Conservation (phyloP, 345 rosid species). For the Excoecaria agallocha region DNA sequence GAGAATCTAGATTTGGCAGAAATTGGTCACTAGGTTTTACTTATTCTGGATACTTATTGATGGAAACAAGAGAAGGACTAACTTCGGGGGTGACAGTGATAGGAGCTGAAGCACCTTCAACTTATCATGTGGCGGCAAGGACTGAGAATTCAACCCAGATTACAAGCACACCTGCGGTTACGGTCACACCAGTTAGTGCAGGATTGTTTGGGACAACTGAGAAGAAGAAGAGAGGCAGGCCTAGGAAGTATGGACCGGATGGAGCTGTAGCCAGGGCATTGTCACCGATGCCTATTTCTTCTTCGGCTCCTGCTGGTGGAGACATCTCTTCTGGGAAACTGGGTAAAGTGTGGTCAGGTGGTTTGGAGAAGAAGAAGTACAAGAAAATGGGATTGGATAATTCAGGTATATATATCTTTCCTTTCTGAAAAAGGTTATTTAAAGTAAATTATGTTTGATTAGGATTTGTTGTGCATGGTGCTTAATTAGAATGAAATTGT, state of each 20-base stretch:
- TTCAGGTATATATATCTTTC: conserved; percentile 38
- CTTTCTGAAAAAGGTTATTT: conserved; percentile 6
- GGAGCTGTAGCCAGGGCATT: conserved; percentile 46
- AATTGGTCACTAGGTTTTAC: conserved; percentile 2
- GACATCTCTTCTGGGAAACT: conserved; percentile 44
- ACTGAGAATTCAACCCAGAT: conserved; percentile 49
- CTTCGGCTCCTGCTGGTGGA: conserved; percentile 41
- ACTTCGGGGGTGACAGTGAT: conserved; percentile 63
- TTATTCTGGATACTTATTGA: conserved; percentile 26
- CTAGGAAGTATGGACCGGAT: conserved; percentile 77
- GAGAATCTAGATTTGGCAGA: conserved; percentile 19
- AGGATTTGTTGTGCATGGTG: background rate
- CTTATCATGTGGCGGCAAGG: conserved; percentile 64
- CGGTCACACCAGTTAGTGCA: conserved; percentile 34
- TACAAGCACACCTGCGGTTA: conserved; percentile 35
- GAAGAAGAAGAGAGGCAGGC: conserved; percentile 86
- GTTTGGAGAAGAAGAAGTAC: conserved; percentile 44
- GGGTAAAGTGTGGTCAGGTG: conserved; percentile 45
- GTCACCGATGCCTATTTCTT: conserved; percentile 56
- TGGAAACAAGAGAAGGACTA: conserved; percentile 60
- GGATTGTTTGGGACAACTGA: conserved; percentile 42
- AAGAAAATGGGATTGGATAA: conserved; percentile 47
- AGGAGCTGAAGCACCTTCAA: conserved; percentile 76
- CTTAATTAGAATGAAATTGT: background rate
- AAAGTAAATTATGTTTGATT: background rate